Percentiles rank a stretch among this genome's conserved stretches.
Evolutionary conservation across 2,329 filamentous ascomycete genomes (phyloP).

Genomic region (Penicillium sp.): DNA sequence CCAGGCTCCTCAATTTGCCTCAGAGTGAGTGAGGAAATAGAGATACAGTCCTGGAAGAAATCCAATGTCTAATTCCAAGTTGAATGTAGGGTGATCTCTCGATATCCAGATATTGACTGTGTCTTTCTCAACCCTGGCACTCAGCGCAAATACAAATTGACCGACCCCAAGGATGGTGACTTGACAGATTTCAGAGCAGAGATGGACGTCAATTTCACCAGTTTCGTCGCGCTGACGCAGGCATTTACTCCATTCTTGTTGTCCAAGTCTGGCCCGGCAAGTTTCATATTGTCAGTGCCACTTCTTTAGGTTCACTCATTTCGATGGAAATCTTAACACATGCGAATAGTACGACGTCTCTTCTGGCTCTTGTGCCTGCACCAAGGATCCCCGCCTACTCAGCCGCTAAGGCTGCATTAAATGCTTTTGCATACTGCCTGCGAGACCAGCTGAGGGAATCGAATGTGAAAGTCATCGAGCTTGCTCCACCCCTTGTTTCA

Average conservation of each 20-base stretch:
- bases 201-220: conserved; percentile 17
- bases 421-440: background rate
- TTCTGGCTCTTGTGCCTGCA: conserved; percentile 50
- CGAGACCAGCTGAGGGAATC: background rate
- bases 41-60: background rate
- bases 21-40: background rate
- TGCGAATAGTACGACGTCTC: conserved; percentile 39
- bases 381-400: conserved; percentile 53
- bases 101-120: conserved; percentile 19
- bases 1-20: background rate
- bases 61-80: background rate
- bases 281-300: background rate
- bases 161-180: conserved; percentile 16
- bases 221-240: conserved; percentile 13
- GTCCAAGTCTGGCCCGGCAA: background rate
- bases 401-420: conserved; percentile 35
- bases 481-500: conserved; percentile 4
- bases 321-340: background rate
- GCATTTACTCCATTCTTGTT: background rate
- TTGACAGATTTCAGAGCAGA: conserved; percentile 20
- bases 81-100: conserved; percentile 1
- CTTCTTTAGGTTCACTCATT: no score
- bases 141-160: conserved; percentile 20
- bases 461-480: background rate
- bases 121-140: conserved; percentile 19